Evolutionary conservation across 495 filamentous ascomycete genomes (phyloP).

Genomic region (Neurospora sp.): DNA sequence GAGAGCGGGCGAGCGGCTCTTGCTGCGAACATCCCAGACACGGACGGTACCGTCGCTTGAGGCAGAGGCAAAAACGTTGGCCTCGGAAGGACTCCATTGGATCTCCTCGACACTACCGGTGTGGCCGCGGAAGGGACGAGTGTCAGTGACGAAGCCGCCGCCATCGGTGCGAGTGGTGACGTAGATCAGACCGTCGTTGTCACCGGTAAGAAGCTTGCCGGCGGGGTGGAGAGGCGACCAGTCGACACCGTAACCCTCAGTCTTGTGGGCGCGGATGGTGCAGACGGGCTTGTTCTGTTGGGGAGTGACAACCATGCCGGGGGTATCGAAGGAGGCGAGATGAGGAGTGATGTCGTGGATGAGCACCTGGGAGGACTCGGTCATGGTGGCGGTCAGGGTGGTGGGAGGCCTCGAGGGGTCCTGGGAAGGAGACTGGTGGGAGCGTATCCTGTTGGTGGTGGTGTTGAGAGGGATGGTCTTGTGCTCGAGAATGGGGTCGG

Average conservation of each 20-base stretch:
- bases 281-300: slow-evolving; percentile 76
- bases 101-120: slow-evolving; percentile 82
- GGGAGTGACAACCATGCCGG: slow-evolving; percentile 67
- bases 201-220: slow-evolving; percentile 85
- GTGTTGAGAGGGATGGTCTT: slow-evolving; percentile 75
- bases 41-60: slow-evolving; percentile 90
- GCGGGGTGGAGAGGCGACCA: slow-evolving; percentile 69
- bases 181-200: slow-evolving; percentile 84
- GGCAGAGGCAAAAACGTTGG: slow-evolving; percentile 84
- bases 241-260: slow-evolving; percentile 89
- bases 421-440: slow-evolving; percentile 61
- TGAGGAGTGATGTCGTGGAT: slow-evolving; percentile 91
- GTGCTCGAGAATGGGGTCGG: slow-evolving; percentile 90
- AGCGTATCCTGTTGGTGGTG: slow-evolving; percentile 86
- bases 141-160: slow-evolving; percentile 78
- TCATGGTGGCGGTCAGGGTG: slow-evolving; percentile 83
- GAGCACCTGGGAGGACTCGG: slow-evolving; percentile 74
- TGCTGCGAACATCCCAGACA: slow-evolving; percentile 89
- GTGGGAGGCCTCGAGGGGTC: slow-evolving; percentile 61
- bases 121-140: slow-evolving; percentile 71
- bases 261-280: slow-evolving; percentile 82
- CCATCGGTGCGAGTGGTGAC: slow-evolving; percentile 74
- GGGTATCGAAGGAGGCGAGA: slow-evolving; percentile 76
- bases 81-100: slow-evolving; percentile 90
- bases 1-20: slow-evolving; percentile 73